Percentiles rank a stretch among this genome's conserved stretches.
Evolutionary conservation across 805 yeast species (phyloP).

Genomic region (Groenewaldozyma tartarivorans): DNA sequence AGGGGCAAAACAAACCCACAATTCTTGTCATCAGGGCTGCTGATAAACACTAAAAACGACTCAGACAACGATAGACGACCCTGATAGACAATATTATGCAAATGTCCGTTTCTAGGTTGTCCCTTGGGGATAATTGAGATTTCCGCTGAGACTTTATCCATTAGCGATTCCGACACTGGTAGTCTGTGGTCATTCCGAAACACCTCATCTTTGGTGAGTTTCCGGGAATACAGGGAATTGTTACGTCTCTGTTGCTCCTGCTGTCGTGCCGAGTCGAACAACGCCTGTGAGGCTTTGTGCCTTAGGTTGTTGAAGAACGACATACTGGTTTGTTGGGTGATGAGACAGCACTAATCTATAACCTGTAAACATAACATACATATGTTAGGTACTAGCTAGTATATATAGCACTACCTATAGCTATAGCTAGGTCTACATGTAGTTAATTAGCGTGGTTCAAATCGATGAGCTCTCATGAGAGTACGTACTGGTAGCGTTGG

Average conservation of each 20-base stretch:
- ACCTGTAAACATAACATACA: no score
- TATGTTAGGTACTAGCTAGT: no score
- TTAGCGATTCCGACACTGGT: constrained; percentile 59
- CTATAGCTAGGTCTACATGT: no score
- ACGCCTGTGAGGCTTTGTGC: constrained; percentile 36
- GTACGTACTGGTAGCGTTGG: no score
- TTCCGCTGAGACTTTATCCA: constrained; percentile 64
- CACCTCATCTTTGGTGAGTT: constrained; percentile 57
- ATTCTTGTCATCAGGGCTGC: constrained; percentile 55
- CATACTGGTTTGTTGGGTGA: constrained; percentile 27
- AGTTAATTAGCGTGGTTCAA: no score
- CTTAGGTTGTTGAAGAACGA: constrained; percentile 38
- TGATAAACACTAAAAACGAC: constrained; percentile 66
- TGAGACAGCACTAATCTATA: no score
- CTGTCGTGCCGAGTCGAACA: constrained; percentile 28
- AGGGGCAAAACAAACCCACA: constrained; percentile 66
- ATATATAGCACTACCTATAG: no score
- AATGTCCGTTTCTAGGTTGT: constrained; percentile 4
- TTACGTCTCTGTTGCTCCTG: constrained; percentile 1
- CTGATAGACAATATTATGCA: constrained; percentile 13
- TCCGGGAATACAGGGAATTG: constrained; percentile 23
- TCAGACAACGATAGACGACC: constrained; percentile 63
- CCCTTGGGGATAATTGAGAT: constrained; percentile 26
- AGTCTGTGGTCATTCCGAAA: constrained; percentile 59
- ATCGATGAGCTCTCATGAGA: no score